Evolutionary conservation across 2,329 filamentous ascomycete genomes (phyloP), one percentile per base, ranked within the genome.

Genomic region (Cryphonectria japonica): DNA sequence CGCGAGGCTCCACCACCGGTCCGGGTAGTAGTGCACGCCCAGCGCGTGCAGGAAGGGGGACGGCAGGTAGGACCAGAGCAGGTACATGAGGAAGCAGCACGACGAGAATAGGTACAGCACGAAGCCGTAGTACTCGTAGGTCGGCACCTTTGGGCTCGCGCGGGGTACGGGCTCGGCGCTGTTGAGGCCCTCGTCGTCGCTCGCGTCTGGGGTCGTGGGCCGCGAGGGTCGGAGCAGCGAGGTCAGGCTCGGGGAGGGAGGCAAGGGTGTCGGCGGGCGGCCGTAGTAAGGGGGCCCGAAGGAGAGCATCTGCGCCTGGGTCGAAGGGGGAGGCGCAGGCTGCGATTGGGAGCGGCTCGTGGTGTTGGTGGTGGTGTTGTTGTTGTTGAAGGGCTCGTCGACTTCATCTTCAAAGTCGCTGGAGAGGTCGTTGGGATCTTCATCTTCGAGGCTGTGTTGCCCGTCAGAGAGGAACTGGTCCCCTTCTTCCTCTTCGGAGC

Each of bases 51-150:
- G 87, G 79, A 98, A 94, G 0, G 95, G 94, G 34, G 92, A 93
- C 0, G 96, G 96, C 7, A 98, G 89, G 82, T 96, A 98, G 19
- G 92, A 92, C 96, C 95, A 98, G 14, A 91, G 84, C 19, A 91
- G 83, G 79, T 89, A 92, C 78, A 88, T 86, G 78, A 92, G 84
- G 79, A 98, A 98, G 1, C 90, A 90, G 67, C 96, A 85, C 32
- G 91, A 93, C 73, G 92, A 95, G 78, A 95, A 93, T 54, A 99
- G 87, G 83, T 99, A 98, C 66, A 99, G 88, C 68, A 97, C 95
- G 82, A 99, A 99, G 79, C 96, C 96, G 80, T 98, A 98, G 88
- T 98, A 99, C 80, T 99, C 96, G 83, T 99, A 98, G 0, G 96
- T 99, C n/a, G 96, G 96, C 2, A 99, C 95, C 79, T 96, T 94